These are phyloP conservation scores for Passiflora organensis DNA, from an alignment of 345 rosid genomes.

Conservation along the genomic window DNA sequence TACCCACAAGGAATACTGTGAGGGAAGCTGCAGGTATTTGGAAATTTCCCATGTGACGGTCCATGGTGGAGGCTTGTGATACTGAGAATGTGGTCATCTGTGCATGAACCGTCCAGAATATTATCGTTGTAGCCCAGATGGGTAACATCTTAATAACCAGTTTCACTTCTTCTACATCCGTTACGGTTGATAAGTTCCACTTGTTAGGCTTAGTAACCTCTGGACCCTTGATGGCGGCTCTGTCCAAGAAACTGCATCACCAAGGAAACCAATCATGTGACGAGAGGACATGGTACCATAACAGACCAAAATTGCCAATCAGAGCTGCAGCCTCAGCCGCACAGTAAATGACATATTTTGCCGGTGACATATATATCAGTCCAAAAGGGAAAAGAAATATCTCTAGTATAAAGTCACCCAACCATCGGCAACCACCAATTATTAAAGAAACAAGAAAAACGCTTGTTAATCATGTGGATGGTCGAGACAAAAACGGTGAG, in stretches of 20 bases:
- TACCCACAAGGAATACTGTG: slow-evolving; percentile 47
- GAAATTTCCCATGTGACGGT: slow-evolving; percentile 39
- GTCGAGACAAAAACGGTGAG: too few species aligned
- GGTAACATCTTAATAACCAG: slow-evolving; percentile 49
- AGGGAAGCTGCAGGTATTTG: slow-evolving; percentile 65
- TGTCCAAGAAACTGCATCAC: slow-evolving; percentile 65
- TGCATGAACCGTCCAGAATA: slow-evolving; percentile 57
- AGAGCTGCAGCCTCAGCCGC: too few species aligned
- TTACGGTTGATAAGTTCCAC: slow-evolving; percentile 59
- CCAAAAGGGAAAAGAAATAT: too few species aligned
- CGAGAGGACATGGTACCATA: not conserved
- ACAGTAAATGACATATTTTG: too few species aligned
- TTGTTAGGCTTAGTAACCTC: slow-evolving; percentile 33
- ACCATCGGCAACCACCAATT: too few species aligned
- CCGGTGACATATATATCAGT: too few species aligned
- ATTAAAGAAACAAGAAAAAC: too few species aligned
- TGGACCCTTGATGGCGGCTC: slow-evolving; percentile 63
- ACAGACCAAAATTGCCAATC: too few species aligned
- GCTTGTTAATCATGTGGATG: too few species aligned
- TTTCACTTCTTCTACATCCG: slow-evolving; percentile 63
- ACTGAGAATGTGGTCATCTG: slow-evolving; percentile 73
- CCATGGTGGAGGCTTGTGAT: slow-evolving; percentile 74
- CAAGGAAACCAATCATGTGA: not conserved
- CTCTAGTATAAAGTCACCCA: too few species aligned
- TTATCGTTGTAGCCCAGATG: slow-evolving; percentile 60